Evolutionary conservation across 495 filamentous ascomycete species (phyloP), one percentile per base, ranked within the genome.

Genomic region (Parmelia sp.): DNA sequence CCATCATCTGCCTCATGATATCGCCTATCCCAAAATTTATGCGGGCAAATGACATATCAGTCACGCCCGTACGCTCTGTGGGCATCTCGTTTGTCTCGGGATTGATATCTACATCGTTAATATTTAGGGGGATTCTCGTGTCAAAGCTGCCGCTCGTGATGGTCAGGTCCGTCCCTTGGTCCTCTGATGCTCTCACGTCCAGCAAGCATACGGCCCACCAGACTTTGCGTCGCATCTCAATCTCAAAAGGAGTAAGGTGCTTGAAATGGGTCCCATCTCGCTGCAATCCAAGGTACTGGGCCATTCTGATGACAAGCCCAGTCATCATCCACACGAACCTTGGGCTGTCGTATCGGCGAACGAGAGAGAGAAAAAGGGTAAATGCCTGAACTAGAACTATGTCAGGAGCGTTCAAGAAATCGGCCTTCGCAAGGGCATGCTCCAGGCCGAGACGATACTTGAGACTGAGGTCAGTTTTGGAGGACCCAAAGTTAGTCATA

Each of bases 141-240:
- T 96, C 91, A 68, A 86, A 96, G 42, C 84, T 79, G 59, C 75
- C 74, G 55, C 89, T 86, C 31, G 84, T 72, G 23, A 96, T 88
- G 19, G 83, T 85, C 12, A 89, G 82, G 65, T 95, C 90, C 37
- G 87, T 89, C 0, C 91, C 92, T 71, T 93, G 88, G 64, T 94
- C 91, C 70, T 96, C 91, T 14, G 88, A 85, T 0, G 90, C 86
- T 23, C 90, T 82, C 4, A 86, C 76, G 72, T 96, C 92, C 55
- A 96, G 71, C 25, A 92, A 76, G 70, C 84, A 87, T 12, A 96
- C 81, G 55, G 89, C 84, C 86, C 90, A 93, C 87, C 91, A 96
- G 4, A 90, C 70, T 23, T 86, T 77, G 55, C 87, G 75, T 27
- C 88, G 78, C 71, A 84, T 80, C 74, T 91, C 88, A 1, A 81